These are phyloP conservation scores for Collybiopsis luxurians DNA, from an alignment of 768 basidiomycete species.

Conservation along the genomic window DNA sequence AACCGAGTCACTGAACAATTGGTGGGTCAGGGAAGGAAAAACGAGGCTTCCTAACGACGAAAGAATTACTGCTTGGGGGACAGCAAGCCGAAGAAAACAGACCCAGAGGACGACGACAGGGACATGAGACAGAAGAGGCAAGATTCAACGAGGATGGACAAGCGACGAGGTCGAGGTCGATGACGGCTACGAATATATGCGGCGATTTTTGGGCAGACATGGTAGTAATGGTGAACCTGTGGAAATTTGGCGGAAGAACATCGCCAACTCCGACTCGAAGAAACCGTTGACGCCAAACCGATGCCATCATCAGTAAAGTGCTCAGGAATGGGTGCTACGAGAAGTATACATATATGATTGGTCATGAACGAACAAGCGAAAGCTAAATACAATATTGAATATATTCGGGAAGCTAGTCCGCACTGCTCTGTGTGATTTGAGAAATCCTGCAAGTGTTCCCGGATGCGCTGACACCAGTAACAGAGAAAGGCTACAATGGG, in stretches of 20 bases:
- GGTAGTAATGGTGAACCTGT: constrained; percentile 8
- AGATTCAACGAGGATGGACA: constrained; percentile 53
- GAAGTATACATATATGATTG: background rate
- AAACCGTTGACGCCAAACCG: constrained; percentile 5
- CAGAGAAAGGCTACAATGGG: constrained; percentile 18
- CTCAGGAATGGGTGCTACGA: background rate
- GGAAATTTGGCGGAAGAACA: background rate
- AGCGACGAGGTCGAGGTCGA: constrained; percentile 95
- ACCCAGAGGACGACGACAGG: constrained; percentile 63
- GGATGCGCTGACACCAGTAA: constrained; percentile 17
- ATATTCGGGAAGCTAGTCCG: constrained; percentile 21
- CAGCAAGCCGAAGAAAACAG: constrained; percentile 49
- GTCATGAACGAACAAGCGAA: too few species aligned
- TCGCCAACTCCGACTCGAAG: background rate
- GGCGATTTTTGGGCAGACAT: constrained; percentile 9
- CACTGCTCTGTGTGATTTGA: constrained; percentile 21
- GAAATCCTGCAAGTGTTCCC: constrained; percentile 22
- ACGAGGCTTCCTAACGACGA: too few species aligned
- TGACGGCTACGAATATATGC: constrained; percentile 63
- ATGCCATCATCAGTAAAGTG: too few species aligned
- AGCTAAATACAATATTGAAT: background rate
- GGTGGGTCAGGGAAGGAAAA: too few species aligned
- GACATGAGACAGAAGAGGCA: constrained; percentile 66
- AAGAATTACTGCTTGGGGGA: too few species aligned
- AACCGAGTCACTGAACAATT: too few species aligned